Percentiles rank a stretch among this genome's conserved stretches.
Evolutionary conservation across 2,329 filamentous ascomycete species (phyloP).

Genomic region (Pseudocercospora crystallina): DNA sequence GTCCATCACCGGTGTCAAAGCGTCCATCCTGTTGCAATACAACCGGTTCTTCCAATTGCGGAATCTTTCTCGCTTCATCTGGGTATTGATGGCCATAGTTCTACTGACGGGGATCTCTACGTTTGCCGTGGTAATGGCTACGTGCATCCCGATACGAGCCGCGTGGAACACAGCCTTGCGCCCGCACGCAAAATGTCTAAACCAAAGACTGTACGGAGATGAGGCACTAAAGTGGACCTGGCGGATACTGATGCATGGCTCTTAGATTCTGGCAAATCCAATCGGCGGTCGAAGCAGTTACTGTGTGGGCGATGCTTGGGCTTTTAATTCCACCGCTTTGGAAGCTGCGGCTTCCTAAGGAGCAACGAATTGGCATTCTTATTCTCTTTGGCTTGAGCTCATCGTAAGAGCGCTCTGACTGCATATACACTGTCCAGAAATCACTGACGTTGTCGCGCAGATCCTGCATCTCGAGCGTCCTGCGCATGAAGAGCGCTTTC

Average conservation of each 20-base stretch:
- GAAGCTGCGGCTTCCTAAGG: conserved; percentile 4
- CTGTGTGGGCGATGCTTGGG: conserved; percentile 11
- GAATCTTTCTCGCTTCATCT: conserved; percentile 6
- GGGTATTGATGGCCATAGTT: conserved; percentile 8
- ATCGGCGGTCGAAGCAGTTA: conserved; percentile 7
- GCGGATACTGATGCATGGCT: not conserved
- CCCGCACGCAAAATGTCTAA: conserved; percentile 5
- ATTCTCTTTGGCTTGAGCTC: conserved; percentile 14
- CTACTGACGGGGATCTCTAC: conserved; percentile 6
- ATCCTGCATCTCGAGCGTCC: conserved; percentile 6
- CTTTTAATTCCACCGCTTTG: conserved; percentile 10
- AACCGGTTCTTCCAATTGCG: conserved; percentile 2
- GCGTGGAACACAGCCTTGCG: conserved; percentile 9
- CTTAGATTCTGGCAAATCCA: conserved; percentile 12
- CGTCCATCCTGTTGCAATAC: conserved; percentile 16
- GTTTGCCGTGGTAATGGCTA: conserved; percentile 6
- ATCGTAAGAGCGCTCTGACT: not conserved
- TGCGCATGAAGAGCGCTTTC: conserved; percentile 9
- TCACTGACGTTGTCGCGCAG: too few species aligned
- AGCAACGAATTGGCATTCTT: conserved; percentile 10
- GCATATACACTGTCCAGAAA: too few species aligned
- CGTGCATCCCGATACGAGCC: conserved; percentile 8
- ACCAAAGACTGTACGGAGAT: conserved; percentile 8
- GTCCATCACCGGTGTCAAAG: conserved; percentile 7
- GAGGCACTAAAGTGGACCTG: too few species aligned